These are phyloP conservation scores for Novakomyces olei DNA, from an alignment of 805 yeast genomes.

Conservation along the genomic window DNA sequence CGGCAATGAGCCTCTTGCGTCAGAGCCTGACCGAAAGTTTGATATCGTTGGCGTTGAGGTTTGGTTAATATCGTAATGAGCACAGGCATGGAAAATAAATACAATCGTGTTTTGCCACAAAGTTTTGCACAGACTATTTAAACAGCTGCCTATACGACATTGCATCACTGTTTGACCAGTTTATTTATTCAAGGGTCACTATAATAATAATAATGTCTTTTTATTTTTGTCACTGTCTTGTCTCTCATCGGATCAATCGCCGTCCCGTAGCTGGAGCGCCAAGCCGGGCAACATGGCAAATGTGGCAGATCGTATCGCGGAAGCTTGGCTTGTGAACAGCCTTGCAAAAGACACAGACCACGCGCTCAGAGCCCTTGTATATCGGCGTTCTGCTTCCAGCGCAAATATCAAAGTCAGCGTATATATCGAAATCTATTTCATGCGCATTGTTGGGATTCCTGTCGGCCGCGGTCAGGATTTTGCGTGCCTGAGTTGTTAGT, in stretches of 20 bases:
- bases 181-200: no score
- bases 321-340: conserved; percentile 61
- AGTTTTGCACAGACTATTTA: no score
- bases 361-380: conserved; percentile 48
- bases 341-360: conserved; percentile 66
- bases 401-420: conserved; percentile 77
- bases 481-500: conserved; percentile 37
- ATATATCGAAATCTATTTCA: conserved; percentile 80
- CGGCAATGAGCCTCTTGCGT: no score
- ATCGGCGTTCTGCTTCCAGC: conserved; percentile 74
- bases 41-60: no score
- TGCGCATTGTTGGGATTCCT: conserved; percentile 63
- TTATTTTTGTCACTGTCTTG: no score
- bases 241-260: not conserved
- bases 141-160: no score
- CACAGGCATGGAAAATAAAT: no score
- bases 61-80: no score
- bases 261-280: conserved; percentile 82
- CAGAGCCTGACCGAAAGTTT: no score
- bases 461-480: conserved; percentile 62
- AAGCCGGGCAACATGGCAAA: conserved; percentile 53
- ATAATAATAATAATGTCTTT: no score
- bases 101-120: no score
- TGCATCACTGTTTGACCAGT: no score
- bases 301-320: conserved; percentile 56